Conservation (phyloP, 257 asterid genomes). For the Nicotiana knightiana region DNA sequence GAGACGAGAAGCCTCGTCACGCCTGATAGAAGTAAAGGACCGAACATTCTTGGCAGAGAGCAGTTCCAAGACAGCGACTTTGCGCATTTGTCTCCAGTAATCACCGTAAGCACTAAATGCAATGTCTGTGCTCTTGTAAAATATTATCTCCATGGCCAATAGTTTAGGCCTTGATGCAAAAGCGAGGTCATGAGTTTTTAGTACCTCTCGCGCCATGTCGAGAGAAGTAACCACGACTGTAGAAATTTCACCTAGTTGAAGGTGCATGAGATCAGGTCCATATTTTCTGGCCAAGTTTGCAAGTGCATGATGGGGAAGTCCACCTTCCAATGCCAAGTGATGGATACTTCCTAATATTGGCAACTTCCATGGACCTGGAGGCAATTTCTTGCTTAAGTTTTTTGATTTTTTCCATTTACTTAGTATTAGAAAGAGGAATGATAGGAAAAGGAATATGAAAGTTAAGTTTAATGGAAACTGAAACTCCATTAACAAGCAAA, state of each 20-base stretch:
- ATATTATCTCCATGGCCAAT: constrained; percentile 15
- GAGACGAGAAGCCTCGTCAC: constrained; percentile 11
- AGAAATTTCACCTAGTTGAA: constrained; percentile 32
- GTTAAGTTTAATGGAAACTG: background rate
- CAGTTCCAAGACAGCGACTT: constrained; percentile 29
- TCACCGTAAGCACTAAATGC: constrained; percentile 31
- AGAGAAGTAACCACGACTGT: constrained; percentile 28
- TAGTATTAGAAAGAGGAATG: background rate
- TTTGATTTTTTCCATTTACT: background rate
- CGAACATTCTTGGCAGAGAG: constrained; percentile 20
- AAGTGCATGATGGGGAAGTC: constrained; percentile 20
- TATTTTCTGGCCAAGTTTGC: constrained; percentile 13
- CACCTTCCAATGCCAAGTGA: constrained; percentile 20
- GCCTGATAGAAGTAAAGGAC: constrained; percentile 21
- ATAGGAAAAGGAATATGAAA: background rate
- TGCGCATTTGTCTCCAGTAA: constrained; percentile 42
- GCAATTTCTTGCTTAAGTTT: background rate
- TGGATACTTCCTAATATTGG: constrained; percentile 32
- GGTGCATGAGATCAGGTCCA: constrained; percentile 30
- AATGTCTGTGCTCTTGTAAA: constrained; percentile 19
- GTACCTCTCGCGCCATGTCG: background rate
- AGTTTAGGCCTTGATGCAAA: constrained; percentile 30
- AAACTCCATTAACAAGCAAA: background rate
- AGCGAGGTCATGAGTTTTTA: constrained; percentile 14
- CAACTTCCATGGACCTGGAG: background rate